Evolutionary conservation across 2,329 filamentous ascomycete genomes (phyloP).

Genomic region (Colletotrichum sp.): DNA sequence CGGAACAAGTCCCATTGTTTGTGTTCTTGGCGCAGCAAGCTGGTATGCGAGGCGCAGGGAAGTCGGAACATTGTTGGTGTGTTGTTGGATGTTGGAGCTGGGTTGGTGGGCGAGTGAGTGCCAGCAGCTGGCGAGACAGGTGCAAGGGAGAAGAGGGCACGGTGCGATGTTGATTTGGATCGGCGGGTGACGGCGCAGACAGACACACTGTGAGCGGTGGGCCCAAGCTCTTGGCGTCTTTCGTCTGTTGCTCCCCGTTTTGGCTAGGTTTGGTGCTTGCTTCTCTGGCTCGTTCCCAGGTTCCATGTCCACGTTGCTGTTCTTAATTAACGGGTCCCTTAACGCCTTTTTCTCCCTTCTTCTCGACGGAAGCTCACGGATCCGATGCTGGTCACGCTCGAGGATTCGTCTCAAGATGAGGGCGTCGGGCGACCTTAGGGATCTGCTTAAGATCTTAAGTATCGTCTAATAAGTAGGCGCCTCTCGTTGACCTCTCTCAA

Average conservation of each 20-base stretch:
- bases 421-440: not conserved
- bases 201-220: not conserved
- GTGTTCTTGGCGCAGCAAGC: not conserved
- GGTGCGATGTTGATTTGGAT: not conserved
- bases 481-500: not conserved
- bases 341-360: not conserved
- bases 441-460: not conserved
- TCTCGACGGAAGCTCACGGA: not conserved
- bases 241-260: not conserved
- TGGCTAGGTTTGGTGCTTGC: not conserved
- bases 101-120: not conserved
- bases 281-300: not conserved
- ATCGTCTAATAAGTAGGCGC: not conserved
- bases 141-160: not conserved
- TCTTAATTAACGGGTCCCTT: not conserved
- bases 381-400: not conserved
- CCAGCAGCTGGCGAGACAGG: not conserved
- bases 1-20: conserved; percentile 6
- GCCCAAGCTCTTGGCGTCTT: not conserved
- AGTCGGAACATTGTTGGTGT: not conserved
- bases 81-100: not conserved
- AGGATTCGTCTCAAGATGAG: not conserved
- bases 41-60: not conserved
- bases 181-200: not conserved
- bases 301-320: not conserved